Evolutionary conservation across 2,329 filamentous ascomycete genomes (phyloP).

Genomic region (Sphaceloma murrayae): DNA sequence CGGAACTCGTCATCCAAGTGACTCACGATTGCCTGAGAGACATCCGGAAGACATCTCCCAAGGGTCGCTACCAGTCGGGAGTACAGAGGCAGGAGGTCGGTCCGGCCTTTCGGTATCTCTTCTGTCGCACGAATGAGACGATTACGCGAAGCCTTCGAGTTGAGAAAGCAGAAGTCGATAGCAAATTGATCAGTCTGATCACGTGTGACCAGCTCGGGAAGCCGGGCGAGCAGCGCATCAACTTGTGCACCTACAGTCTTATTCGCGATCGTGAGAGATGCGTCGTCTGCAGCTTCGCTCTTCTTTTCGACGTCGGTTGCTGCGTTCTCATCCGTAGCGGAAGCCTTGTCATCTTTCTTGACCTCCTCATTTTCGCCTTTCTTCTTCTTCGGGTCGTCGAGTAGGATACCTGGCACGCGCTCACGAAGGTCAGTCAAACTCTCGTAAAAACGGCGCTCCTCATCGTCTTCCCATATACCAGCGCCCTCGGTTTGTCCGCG

Average conservation of each 20-base stretch:
- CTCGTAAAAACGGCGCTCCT: constrained; percentile 95
- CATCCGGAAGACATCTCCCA: constrained; percentile 85
- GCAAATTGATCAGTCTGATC: constrained; percentile 86
- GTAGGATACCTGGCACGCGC: constrained; percentile 83
- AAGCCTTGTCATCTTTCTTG: constrained; percentile 52
- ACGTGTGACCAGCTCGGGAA: constrained; percentile 88
- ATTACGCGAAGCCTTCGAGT: constrained; percentile 95
- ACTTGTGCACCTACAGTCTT: constrained; percentile 97
- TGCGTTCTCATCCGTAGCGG: constrained; percentile 36
- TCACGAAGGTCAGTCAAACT: constrained; percentile 91
- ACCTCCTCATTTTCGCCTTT: constrained; percentile 78
- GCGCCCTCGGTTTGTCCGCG: constrained; percentile 81
- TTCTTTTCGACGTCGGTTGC: constrained; percentile 40
- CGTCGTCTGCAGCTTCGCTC: constrained; percentile 57
- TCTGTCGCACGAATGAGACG: constrained; percentile 85
- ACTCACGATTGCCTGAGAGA: constrained; percentile 82
- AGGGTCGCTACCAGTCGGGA: constrained; percentile 88
- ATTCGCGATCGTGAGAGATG: constrained; percentile 89
- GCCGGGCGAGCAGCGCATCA: constrained; percentile 72
- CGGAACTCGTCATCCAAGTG: constrained; percentile 95
- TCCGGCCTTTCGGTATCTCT: constrained; percentile 87
- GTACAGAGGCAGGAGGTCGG: constrained; percentile 83
- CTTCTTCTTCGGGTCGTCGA: constrained; percentile 94
- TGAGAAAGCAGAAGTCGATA: constrained; percentile 94
- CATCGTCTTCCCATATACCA: constrained; percentile 98